Conservation (phyloP, 169 alveolate species). For the Cryptosporidium sp. region DNA sequence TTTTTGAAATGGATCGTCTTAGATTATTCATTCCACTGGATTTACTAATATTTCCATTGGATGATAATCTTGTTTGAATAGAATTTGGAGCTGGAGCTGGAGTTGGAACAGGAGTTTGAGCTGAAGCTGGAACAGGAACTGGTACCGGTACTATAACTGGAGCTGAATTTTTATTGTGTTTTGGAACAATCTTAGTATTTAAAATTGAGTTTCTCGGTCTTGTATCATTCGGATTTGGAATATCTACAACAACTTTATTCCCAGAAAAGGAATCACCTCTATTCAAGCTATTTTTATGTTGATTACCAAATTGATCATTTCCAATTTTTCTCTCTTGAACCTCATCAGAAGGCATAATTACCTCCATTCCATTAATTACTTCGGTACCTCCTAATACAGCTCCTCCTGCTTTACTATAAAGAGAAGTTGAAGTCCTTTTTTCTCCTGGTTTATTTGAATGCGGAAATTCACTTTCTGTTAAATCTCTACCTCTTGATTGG, state of each 20-base stretch:
- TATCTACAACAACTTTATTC: background rate
- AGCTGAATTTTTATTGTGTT: background rate
- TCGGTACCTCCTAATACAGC: background rate
- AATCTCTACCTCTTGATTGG: constrained; percentile 53
- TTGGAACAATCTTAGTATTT: background rate
- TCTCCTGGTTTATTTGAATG: constrained; percentile 51
- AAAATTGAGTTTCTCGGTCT: constrained; percentile 58
- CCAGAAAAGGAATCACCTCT: background rate
- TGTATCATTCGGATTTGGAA: constrained; percentile 26
- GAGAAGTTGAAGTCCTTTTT: constrained; percentile 51
- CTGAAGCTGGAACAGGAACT: too few relatives aligned
- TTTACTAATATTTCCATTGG: background rate
- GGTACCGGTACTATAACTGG: too few relatives aligned
- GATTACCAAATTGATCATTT: background rate
- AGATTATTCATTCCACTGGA: background rate
- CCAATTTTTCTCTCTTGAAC: background rate
- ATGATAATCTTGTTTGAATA: background rate
- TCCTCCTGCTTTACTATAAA: background rate
- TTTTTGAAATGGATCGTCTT: background rate
- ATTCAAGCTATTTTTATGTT: background rate
- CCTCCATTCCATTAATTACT: constrained; percentile 44
- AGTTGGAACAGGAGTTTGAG: background rate
- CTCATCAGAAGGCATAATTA: constrained; percentile 24
- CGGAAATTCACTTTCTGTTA: constrained; percentile 29
- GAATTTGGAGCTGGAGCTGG: background rate